These are phyloP conservation scores for Peronosclerospora sorghi DNA, from an alignment of 352 stramenopile genomes.

Conservation along the genomic window DNA sequence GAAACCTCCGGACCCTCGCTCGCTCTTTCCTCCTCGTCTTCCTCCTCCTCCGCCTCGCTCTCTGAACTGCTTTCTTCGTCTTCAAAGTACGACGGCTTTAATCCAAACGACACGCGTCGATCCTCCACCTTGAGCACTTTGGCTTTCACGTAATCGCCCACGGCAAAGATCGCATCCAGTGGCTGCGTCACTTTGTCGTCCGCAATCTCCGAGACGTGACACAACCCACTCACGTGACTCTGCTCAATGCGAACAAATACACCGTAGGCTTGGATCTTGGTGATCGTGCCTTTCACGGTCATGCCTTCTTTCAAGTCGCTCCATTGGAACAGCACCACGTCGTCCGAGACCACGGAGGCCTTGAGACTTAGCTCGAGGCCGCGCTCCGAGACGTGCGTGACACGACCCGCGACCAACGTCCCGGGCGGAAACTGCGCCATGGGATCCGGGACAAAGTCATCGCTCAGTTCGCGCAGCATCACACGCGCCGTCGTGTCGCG, in stretches of 20 bases:
- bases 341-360: conserved; percentile 87
- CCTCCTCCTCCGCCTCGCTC: conserved; percentile 70
- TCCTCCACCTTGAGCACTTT: conserved; percentile 92
- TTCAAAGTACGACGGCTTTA: conserved; percentile 96
- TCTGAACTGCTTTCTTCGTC: conserved; percentile 85
- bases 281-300: conserved; percentile 93
- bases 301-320: conserved; percentile 84
- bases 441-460: conserved; percentile 91
- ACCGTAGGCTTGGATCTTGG: conserved; percentile 91
- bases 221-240: conserved; percentile 91
- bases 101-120: conserved; percentile 87
- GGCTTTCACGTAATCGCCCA: conserved; percentile 94
- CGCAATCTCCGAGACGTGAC: conserved; percentile 93
- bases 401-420: conserved; percentile 90
- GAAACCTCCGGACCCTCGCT: conserved; percentile 31
- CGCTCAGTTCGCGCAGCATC: conserved; percentile 91
- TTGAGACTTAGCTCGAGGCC: conserved; percentile 90
- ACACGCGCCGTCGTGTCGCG: conserved; percentile 81
- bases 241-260: conserved; percentile 95
- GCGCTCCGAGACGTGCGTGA: conserved; percentile 80
- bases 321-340: conserved; percentile 75
- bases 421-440: conserved; percentile 80
- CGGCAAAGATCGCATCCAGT: conserved; percentile 88
- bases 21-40: conserved; percentile 33
- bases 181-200: conserved; percentile 90